Evolutionary conservation across 2,329 filamentous ascomycete species (phyloP).

Genomic region (Stachybotrys echinatus): DNA sequence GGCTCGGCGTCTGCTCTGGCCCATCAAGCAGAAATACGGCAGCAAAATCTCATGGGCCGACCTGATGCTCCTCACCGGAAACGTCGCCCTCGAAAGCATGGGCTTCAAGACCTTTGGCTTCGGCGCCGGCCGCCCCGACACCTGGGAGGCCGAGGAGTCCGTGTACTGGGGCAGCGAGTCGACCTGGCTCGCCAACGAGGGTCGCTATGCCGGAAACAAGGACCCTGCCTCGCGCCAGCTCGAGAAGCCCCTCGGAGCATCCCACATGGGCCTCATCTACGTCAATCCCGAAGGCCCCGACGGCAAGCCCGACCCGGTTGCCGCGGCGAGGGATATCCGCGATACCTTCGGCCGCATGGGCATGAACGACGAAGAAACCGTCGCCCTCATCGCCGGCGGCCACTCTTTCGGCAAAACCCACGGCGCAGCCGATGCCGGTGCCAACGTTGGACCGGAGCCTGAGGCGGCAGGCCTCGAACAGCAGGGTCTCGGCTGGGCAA

Average conservation of each 20-base stretch:
- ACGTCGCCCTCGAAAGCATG: slow-evolving; percentile 74
- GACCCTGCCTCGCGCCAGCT: slow-evolving; percentile 51
- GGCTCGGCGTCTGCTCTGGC: slow-evolving; percentile 73
- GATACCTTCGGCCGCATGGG: slow-evolving; percentile 73
- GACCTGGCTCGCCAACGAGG: slow-evolving; percentile 58
- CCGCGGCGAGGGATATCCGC: slow-evolving; percentile 67
- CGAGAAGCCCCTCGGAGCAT: slow-evolving; percentile 61
- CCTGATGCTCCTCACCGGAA: slow-evolving; percentile 64
- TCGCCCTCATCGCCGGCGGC: slow-evolving; percentile 72
- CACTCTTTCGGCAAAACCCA: slow-evolving; percentile 80
- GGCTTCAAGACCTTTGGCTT: slow-evolving; percentile 71
- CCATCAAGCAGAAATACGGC: slow-evolving; percentile 81
- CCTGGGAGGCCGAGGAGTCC: slow-evolving; percentile 70
- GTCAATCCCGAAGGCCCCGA: slow-evolving; percentile 78
- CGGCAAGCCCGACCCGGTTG: slow-evolving; percentile 63
- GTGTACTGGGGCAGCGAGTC: slow-evolving; percentile 73
- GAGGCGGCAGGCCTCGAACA: slow-evolving; percentile 57
- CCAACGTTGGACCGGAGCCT: slow-evolving; percentile 62
- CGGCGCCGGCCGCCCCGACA: slow-evolving; percentile 65
- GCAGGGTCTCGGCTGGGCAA: slow-evolving; percentile 71
- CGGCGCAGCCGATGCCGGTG: slow-evolving; percentile 53
- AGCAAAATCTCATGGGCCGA: slow-evolving; percentile 80
- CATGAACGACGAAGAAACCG: slow-evolving; percentile 80
- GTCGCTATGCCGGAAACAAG: slow-evolving; percentile 56
- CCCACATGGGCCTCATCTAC: slow-evolving; percentile 72